A percentile compares a stretch with the other conserved stretches of the same genome.
Evolutionary conservation across 768 basidiomycete species (phyloP).

Genomic region (Exsudoporus frostii): DNA sequence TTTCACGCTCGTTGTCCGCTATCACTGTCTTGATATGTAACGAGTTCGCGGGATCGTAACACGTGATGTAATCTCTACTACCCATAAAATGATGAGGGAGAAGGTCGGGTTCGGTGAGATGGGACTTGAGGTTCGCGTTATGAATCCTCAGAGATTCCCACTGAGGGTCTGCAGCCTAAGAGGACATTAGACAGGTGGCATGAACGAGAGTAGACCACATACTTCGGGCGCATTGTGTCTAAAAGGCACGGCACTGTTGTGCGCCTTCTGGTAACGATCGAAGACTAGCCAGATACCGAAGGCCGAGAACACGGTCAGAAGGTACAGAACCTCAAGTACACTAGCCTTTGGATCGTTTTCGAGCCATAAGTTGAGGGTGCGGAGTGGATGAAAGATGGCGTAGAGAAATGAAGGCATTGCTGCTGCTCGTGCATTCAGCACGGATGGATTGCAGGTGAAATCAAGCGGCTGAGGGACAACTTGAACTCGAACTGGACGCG

Average conservation of each 20-base stretch:
- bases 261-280: slow-evolving; percentile 67
- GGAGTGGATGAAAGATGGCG: slow-evolving; percentile 48
- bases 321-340: slow-evolving; percentile 63
- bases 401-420: slow-evolving; percentile 33
- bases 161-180: slow-evolving; percentile 54
- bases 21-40: slow-evolving; percentile 75
- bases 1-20: slow-evolving; percentile 72
- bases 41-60: slow-evolving; percentile 88
- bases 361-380: slow-evolving; percentile 46
- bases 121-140: slow-evolving; percentile 63
- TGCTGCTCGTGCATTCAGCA: slow-evolving; percentile 5
- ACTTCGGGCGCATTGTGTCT: slow-evolving; percentile 57
- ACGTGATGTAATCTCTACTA: slow-evolving; percentile 74
- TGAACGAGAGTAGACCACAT: slow-evolving; percentile 17
- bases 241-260: slow-evolving; percentile 74
- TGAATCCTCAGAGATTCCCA: slow-evolving; percentile 55
- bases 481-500: slow-evolving; percentile 7
- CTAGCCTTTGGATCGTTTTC: slow-evolving; percentile 46
- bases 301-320: slow-evolving; percentile 66
- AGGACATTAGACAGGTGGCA: slow-evolving; percentile 14
- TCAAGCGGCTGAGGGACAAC: slow-evolving; percentile 5
- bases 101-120: slow-evolving; percentile 53
- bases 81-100: slow-evolving; percentile 45
- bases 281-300: slow-evolving; percentile 79
- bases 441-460: not conserved